Percentiles rank a stretch among this genome's conserved stretches.
Evolutionary conservation across 2,329 filamentous ascomycete genomes (phyloP).

Genomic region (Trichoderma sp.): DNA sequence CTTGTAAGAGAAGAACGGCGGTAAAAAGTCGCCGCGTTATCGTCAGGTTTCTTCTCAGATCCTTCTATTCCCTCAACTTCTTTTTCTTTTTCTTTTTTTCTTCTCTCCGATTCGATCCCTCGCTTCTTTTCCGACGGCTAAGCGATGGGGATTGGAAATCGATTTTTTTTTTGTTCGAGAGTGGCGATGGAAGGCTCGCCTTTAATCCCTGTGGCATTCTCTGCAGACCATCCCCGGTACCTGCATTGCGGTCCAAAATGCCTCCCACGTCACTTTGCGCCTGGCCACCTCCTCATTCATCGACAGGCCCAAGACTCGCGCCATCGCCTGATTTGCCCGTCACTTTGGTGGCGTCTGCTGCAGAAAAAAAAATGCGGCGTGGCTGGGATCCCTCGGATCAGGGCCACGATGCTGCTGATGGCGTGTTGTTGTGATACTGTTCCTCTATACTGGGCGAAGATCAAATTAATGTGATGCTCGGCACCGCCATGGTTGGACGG

Average conservation of each 20-base stretch:
- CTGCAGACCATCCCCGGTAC: slow-evolving; percentile 17
- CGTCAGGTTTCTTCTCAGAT: background rate
- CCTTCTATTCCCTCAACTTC: background rate
- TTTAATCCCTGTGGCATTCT: slow-evolving; percentile 3
- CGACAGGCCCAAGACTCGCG: background rate
- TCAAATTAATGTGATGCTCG: background rate
- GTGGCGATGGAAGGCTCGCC: background rate
- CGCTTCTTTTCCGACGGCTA: background rate
- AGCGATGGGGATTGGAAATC: background rate
- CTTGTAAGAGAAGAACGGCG: too few species aligned
- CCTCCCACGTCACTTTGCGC: slow-evolving; percentile 16
- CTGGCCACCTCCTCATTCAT: background rate
- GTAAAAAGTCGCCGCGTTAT: too few species aligned
- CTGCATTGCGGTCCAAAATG: slow-evolving; percentile 18
- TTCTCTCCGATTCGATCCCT: background rate
- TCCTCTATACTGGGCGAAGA: too few species aligned
- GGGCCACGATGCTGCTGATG: background rate
- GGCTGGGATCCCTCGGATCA: background rate
- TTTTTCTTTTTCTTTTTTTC: too few species aligned
- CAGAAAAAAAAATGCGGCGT: background rate
- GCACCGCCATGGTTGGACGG: background rate
- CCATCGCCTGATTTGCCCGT: slow-evolving; percentile 8
- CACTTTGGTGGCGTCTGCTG: background rate
- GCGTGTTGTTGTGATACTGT: too few species aligned
- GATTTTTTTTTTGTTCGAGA: background rate